Conservation (phyloP, 768 basidiomycete species). For the Auricularia sp. region DNA sequence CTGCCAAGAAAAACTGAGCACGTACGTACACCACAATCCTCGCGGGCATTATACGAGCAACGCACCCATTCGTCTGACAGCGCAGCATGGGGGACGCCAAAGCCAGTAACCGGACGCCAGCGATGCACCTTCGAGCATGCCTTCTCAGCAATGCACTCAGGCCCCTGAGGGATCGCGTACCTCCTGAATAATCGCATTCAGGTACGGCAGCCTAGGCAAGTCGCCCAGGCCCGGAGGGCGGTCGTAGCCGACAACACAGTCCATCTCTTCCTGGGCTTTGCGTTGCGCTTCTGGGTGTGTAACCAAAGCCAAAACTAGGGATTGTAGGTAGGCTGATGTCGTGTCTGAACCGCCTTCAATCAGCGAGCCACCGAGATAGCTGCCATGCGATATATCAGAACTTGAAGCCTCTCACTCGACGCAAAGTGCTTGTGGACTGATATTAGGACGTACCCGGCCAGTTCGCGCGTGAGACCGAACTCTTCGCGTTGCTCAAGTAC, state of each 20-base stretch:
- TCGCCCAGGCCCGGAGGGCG: slow-evolving; percentile 19
- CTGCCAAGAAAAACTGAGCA: not conserved
- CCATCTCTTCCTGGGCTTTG: slow-evolving; percentile 19
- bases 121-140: not conserved
- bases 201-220: slow-evolving; percentile 20
- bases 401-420: not conserved
- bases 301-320: slow-evolving; percentile 11
- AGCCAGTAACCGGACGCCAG: not conserved
- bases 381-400: no score
- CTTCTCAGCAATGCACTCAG: not conserved
- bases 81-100: not conserved
- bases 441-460: slow-evolving; percentile 15
- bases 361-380: slow-evolving; percentile 21
- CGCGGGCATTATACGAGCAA: no score
- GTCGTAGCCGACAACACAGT: slow-evolving; percentile 13
- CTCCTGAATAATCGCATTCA: slow-evolving; percentile 26
- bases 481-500: slow-evolving; percentile 17
- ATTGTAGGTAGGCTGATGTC: slow-evolving; percentile 13
- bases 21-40: not conserved
- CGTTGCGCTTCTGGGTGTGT: slow-evolving; percentile 16
- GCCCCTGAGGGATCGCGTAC: slow-evolving; percentile 8
- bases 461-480: slow-evolving; percentile 18
- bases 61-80: not conserved
- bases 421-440: no score
- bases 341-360: slow-evolving; percentile 27